Base-by-base conservation (phyloP, 2,329 filamentous ascomycete genomes). In the Pyrenochaeta sp. region DNA sequence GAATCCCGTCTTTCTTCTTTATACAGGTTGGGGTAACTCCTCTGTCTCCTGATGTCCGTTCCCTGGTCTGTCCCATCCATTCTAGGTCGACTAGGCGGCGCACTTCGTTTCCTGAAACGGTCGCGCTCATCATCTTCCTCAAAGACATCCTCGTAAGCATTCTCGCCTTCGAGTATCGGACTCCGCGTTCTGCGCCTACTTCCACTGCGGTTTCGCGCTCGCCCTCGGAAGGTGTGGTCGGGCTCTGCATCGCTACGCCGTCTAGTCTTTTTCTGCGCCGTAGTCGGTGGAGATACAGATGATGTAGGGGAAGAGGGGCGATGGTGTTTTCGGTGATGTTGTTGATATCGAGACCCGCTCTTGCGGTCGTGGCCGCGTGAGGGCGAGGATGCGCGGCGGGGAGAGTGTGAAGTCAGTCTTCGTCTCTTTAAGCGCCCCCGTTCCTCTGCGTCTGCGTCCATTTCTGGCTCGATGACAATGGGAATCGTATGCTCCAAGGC, bases 401-500 rank as follows among this genome's bases (percentile, higher is more conserved):
- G 68, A 30, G 71, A 70, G 47, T 67, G 63, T 7, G 69, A 71
- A 20, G 67, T 67, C 41, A 61, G 56, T 7, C 69, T 62, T 40
- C 71, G 65, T 46, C 69, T 64, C 50, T 74, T 73, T 20, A 72
- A 63, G 30, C 70, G 69, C 23, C 71, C 71, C n/a, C 71, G 68
- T 31, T 70, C 67, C 48, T 71, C 61, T 29, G 57, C 54, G 21
- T 67, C 65, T 41, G 44, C 51, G 14, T 63, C 74, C 56, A 82
- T 78, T 56, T 74, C 74, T 56, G 82, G 78, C 54, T 74, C 68
- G 36, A 68, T 69, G 29, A 78, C 71, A 23, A 72, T 80, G 33
- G 69, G 71, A 11, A 74, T 73, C 59, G 79, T 78, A 51, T 82
- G 79, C 23, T 76, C 71, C 15, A 76, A 78, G 7, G 75, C 67